Base-by-base conservation (phyloP, 768 basidiomycete species). In the Favolaschia claudopus region DNA sequence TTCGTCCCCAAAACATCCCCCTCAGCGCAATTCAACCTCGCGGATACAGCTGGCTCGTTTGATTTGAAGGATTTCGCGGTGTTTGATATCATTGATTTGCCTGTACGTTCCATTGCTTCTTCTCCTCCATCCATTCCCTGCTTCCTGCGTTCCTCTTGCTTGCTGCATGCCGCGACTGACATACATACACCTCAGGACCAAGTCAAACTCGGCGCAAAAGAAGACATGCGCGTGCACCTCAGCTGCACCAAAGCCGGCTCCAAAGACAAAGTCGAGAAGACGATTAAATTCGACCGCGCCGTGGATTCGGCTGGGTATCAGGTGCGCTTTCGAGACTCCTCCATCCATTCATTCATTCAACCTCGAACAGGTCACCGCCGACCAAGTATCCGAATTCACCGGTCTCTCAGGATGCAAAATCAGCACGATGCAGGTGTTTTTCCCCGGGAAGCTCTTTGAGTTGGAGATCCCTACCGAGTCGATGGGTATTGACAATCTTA, bases 11-110 rank as follows among this genome's bases (percentile, higher is more conserved):
- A 49, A 13, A 49, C 47, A 14, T 49, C 47, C 25, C 47, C 47
- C 47, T 49, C 47, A 12, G 47, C 47, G 24, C 22, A 49, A 49
- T 49, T 49, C 34, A 49, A 49, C 34, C 47, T 49, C 47, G 47
- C 47, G 13, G 47, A 49, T 27, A 14, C n/a, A 25, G 25, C 32
- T 7, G 47, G 34, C 7, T 37, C 47, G 24, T 49, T 49, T n/a
- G 47, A 49, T 20, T 31, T 49, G 7, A 28, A 28, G 9, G 47
- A 49, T 10, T 49, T 49, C 28, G 47, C 47, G 20, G 47, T 49
- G 6, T 49, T 49, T 37, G 47, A 49, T 27, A 49, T 49, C 47
- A 49, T 49, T 25, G 47, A 49, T 36, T 25, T 49, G 5, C 47
- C 47, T 27, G 47, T 32, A 25, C 47, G 47, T 15, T 12, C 32